Base-by-base conservation (phyloP, 192 early-diverging fungal genomes). In the Backusella luteola region DNA sequence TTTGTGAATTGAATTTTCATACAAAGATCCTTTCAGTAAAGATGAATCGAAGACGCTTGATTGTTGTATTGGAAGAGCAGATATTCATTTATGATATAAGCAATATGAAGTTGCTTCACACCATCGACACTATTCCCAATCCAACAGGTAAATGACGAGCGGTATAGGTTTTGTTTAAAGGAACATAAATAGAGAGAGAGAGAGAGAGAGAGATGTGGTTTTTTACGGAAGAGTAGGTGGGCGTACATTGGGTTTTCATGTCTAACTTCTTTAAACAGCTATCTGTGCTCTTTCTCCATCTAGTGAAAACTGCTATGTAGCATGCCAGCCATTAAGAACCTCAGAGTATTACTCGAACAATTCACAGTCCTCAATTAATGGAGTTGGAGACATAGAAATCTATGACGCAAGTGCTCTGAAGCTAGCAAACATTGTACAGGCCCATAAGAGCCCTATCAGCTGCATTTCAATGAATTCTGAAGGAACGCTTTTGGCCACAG, bases 71-170 rank as follows among this genome's bases (percentile, higher is more conserved):
- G 46, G 98, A 99, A 76, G 94, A 96, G 81, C 93, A 94, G 73
- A 96, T 98, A 66, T 98, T 94, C 80, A 91, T 98, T n/a, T 97
- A 98, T 84, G 96, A 99, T 76, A 97, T 98, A 69, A 90, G 91
- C 81, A 99, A 99, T 83, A 99, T 99, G 96, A 96, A 97, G 82
- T 88, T 97, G 7, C 85, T 97, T 44, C 93, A 97, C 73, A 96
- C 95, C 0, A 95, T 99, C 74, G 95, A 99, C 66, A 98, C 96
- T 6, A 93, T 90, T 74, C 95, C 95, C 0, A 98, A 97, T 78
- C 95, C 94, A 19, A 84, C 89, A 82, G 93, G 94, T 94, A 84
- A 63, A 76, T 38, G 32, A 19, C n/a, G 6, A 74, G 15, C 5
- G 17, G 15, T 15, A 15, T 17, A 44, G 42, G 42, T 44, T 44